phyloP scores from a whole-genome alignment of 208 protist genomes.

The Trypanosoma melophagium region DNA sequence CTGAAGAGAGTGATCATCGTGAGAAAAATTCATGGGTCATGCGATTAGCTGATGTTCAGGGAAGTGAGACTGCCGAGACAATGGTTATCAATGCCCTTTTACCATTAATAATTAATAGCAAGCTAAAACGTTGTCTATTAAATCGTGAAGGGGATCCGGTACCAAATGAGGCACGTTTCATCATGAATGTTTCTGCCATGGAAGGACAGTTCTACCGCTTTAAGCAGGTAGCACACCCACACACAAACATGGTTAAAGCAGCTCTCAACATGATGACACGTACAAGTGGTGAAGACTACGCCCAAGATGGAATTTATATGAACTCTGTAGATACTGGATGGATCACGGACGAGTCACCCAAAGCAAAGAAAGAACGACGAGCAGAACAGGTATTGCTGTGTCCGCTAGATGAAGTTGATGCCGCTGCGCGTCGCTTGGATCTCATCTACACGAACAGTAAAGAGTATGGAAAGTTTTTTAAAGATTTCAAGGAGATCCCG shows the following conservation, averaged over 20 bases:
- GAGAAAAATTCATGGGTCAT: slow-evolving; percentile 91
- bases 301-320: slow-evolving; percentile 94
- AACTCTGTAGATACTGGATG: slow-evolving; percentile 97
- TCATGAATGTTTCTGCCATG: slow-evolving; percentile 98
- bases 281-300: slow-evolving; percentile 90
- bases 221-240: slow-evolving; percentile 93
- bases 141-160: slow-evolving; percentile 62
- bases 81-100: slow-evolving; percentile 97
- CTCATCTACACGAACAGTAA: slow-evolving; percentile 89
- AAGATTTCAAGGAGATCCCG: slow-evolving; percentile 87
- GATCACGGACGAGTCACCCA: slow-evolving; percentile 96
- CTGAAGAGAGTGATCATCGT: slow-evolving; percentile 86
- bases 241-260: slow-evolving; percentile 99
- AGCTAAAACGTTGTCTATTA: slow-evolving; percentile 85
- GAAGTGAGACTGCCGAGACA: slow-evolving; percentile 93
- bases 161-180: slow-evolving; percentile 80
- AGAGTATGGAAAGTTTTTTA: slow-evolving; percentile 87
- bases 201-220: slow-evolving; percentile 95
- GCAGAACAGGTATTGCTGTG: slow-evolving; percentile 60
- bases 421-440: slow-evolving; percentile 94
- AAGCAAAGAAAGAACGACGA: slow-evolving; percentile 81
- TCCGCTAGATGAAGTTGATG: slow-evolving; percentile 95
- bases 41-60: slow-evolving; percentile 87
- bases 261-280: slow-evolving; percentile 99
- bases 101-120: slow-evolving; percentile 94